Conservation (phyloP, 2,329 filamentous ascomycete species). For the Monilinia fructicola region DNA sequence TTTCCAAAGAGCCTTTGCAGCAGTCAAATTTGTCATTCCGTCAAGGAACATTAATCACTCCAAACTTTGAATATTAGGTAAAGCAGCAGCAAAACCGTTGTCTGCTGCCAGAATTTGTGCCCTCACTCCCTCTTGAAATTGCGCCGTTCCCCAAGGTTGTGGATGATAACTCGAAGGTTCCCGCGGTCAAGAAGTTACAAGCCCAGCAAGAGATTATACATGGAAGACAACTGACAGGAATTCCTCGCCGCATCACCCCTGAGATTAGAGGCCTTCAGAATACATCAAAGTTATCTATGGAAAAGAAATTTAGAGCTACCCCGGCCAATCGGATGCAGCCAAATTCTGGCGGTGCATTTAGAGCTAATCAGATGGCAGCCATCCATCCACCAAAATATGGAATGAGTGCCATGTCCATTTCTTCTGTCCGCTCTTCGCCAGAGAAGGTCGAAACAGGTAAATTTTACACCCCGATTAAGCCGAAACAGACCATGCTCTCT, state of each 20-base stretch:
- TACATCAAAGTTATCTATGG: background rate
- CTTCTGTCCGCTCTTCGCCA: background rate
- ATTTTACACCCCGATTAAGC: slow-evolving; percentile 3
- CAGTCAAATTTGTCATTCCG: slow-evolving; percentile 22
- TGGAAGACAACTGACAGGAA: background rate
- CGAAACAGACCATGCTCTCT: background rate
- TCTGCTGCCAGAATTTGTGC: slow-evolving; percentile 22
- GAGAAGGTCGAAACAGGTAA: background rate
- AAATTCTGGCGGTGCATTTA: background rate
- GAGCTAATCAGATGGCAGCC: background rate
- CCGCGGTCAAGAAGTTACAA: background rate
- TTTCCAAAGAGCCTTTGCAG: slow-evolving; percentile 6
- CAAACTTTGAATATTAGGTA: slow-evolving; percentile 11
- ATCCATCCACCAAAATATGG: background rate
- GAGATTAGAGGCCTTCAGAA: background rate
- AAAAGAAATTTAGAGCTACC: background rate
- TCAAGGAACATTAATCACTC: slow-evolving; percentile 18
- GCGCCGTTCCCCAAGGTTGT: background rate
- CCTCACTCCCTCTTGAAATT: background rate
- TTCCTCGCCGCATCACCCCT: no score
- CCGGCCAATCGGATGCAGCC: slow-evolving; percentile 1
- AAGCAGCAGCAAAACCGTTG: slow-evolving; percentile 8
- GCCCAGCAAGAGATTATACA: background rate
- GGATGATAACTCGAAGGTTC: background rate
- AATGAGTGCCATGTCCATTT: background rate